A percentile compares a stretch with the other conserved stretches of the same genome.
Evolutionary conservation across 2,329 filamentous ascomycete genomes (phyloP).

Genomic region (Scedosporium apiospermum): DNA sequence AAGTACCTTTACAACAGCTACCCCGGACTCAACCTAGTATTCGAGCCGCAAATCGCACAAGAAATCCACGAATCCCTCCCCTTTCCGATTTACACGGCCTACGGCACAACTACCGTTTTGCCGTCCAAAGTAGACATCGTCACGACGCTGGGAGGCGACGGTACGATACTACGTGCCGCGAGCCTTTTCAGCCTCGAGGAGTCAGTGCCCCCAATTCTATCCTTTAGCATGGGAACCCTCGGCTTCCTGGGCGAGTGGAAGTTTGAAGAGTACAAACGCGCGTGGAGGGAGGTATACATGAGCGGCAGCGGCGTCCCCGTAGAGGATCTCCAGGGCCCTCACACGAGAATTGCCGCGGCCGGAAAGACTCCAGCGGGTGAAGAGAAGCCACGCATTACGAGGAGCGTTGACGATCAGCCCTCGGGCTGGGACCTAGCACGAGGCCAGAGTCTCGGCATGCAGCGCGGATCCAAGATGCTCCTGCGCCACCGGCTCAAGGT

Average conservation of each 20-base stretch:
- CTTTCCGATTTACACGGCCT: slow-evolving; percentile 62
- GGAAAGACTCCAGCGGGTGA: slow-evolving; percentile 12
- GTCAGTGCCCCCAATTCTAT: slow-evolving; percentile 80
- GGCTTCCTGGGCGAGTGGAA: slow-evolving; percentile 97
- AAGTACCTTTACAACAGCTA: slow-evolving; percentile 74
- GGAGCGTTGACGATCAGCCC: neutral
- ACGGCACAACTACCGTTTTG: slow-evolving; percentile 39
- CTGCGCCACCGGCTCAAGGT: slow-evolving; percentile 82
- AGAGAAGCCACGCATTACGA: neutral
- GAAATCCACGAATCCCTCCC: slow-evolving; percentile 60
- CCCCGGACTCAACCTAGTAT: slow-evolving; percentile 68
- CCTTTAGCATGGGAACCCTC: slow-evolving; percentile 93
- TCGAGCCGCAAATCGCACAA: slow-evolving; percentile 67
- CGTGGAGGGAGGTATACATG: slow-evolving; percentile 91
- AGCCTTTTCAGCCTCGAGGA: slow-evolving; percentile 65
- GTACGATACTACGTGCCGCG: slow-evolving; percentile 77
- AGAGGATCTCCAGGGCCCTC: slow-evolving; percentile 30
- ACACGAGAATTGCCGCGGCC: slow-evolving; percentile 24
- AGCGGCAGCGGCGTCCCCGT: slow-evolving; percentile 45
- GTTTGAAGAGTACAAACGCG: slow-evolving; percentile 83
- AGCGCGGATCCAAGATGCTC: slow-evolving; percentile 68
- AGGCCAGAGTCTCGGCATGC: slow-evolving; percentile 72
- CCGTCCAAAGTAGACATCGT: slow-evolving; percentile 80
- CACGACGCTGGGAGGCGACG: slow-evolving; percentile 86
- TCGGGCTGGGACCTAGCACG: slow-evolving; percentile 58